Conservation (phyloP, 257 asterid species). For the Solanum dulcamara region DNA sequence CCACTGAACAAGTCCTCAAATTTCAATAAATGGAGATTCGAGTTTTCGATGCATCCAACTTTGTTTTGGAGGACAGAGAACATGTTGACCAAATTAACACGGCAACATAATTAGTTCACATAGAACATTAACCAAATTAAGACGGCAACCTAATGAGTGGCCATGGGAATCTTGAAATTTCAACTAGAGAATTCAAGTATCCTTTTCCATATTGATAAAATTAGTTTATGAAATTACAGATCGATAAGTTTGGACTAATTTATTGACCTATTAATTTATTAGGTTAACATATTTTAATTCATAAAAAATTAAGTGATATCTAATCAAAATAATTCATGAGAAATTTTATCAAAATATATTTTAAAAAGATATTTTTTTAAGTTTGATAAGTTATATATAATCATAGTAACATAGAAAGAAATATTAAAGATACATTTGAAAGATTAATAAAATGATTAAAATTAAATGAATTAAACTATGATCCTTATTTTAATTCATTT, state of each 20-base stretch:
- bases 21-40: background rate
- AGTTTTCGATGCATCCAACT: background rate
- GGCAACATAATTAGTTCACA: background rate
- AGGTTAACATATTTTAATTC: too few relatives aligned
- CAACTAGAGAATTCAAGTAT: background rate
- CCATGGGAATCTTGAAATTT: too few relatives aligned
- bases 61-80: background rate
- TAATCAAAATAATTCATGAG: accelerated
- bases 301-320: too few relatives aligned
- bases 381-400: background rate
- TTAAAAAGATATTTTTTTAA: too few relatives aligned
- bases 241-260: background rate
- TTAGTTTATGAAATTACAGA: too few relatives aligned
- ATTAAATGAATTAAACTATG: background rate
- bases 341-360: too few relatives aligned
- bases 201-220: background rate
- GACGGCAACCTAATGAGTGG: background rate
- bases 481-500: too few relatives aligned
- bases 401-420: background rate
- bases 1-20: background rate
- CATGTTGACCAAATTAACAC: background rate
- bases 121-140: background rate
- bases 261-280: too few relatives aligned
- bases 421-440: too few relatives aligned
- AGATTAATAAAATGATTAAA: too few relatives aligned